phyloP scores from a whole-genome alignment of 2,329 filamentous ascomycete species.

The Calonectria crousiana region DNA sequence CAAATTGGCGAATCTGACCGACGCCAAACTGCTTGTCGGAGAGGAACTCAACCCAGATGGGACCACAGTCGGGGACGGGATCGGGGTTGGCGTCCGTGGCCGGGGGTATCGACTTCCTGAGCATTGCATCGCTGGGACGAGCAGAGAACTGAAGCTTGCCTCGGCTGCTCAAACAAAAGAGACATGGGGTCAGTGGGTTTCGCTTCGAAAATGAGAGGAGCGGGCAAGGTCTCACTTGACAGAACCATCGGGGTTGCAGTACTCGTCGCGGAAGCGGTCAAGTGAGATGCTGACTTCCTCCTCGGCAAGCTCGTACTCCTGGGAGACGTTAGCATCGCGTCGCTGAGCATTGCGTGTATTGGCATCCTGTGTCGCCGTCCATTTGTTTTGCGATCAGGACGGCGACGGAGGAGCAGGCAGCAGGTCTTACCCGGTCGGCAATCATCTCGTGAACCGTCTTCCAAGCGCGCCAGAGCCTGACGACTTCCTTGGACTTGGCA shows the following conservation, averaged over 20 bases:
- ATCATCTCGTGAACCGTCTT: conserved; percentile 97
- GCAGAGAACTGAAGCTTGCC: conserved; percentile 89
- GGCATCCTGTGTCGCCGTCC: conserved; percentile 10
- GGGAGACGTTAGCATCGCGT: conserved; percentile 33
- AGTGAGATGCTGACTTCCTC: conserved; percentile 90
- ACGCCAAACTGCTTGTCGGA: conserved; percentile 84
- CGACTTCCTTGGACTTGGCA: conserved; percentile 64
- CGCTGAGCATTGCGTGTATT: background rate
- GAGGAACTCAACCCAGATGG: conserved; percentile 94
- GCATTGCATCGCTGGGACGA: conserved; percentile 85
- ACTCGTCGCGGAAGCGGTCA: conserved; percentile 82
- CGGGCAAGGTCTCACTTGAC: conserved; percentile 72
- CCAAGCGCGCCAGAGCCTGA: conserved; percentile 92
- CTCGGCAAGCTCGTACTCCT: conserved; percentile 95
- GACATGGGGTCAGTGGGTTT: conserved; percentile 10
- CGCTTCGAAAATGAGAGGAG: conserved; percentile 9
- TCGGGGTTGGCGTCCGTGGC: conserved; percentile 77
- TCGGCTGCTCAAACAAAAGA: conserved; percentile 68
- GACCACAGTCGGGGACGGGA: conserved; percentile 81
- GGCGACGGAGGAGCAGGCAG: conserved; percentile 7
- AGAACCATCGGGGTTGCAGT: conserved; percentile 77
- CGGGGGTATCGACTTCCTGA: conserved; percentile 83
- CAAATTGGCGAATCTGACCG: conserved; percentile 91
- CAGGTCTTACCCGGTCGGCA: conserved; percentile 78
- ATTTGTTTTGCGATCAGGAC: conserved; percentile 22